phyloP scores from a whole-genome alignment of 306 rosid species.

The Castanea mollissima region DNA sequence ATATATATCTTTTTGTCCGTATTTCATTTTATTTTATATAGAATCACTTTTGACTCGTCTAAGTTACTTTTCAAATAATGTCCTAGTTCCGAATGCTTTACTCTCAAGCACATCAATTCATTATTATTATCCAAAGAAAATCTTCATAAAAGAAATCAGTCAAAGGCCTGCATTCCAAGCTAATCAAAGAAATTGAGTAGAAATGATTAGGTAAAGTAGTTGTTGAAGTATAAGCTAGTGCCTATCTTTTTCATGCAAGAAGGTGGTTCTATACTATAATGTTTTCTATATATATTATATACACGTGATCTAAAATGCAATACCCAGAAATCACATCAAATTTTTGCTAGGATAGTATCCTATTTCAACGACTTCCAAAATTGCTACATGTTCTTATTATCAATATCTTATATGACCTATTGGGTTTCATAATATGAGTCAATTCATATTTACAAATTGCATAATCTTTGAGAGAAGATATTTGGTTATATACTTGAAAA shows the following conservation, averaged over 20 bases:
- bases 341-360: too few relatives aligned
- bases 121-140: background rate
- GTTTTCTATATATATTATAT: too few relatives aligned
- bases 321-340: too few relatives aligned
- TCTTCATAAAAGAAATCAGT: conserved; percentile 6
- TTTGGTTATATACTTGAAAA: too few relatives aligned
- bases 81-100: conserved; percentile 10
- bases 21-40: background rate
- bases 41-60: conserved; percentile 13
- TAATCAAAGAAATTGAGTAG: conserved; percentile 12
- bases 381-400: too few relatives aligned
- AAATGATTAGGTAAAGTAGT: background rate
- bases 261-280: background rate
- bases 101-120: conserved; percentile 2
- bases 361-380: too few relatives aligned
- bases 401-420: too few relatives aligned
- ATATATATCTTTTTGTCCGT: too few relatives aligned
- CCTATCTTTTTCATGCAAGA: background rate
- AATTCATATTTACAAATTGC: too few relatives aligned
- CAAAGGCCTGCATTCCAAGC: conserved; percentile 20
- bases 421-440: too few relatives aligned
- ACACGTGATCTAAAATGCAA: too few relatives aligned
- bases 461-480: too few relatives aligned
- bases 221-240: background rate
- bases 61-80: background rate